Percentiles rank a stretch among this genome's conserved stretches.
Conservation (phyloP, 768 basidiomycete genomes). For the Dentipellis fragilis region DNA sequence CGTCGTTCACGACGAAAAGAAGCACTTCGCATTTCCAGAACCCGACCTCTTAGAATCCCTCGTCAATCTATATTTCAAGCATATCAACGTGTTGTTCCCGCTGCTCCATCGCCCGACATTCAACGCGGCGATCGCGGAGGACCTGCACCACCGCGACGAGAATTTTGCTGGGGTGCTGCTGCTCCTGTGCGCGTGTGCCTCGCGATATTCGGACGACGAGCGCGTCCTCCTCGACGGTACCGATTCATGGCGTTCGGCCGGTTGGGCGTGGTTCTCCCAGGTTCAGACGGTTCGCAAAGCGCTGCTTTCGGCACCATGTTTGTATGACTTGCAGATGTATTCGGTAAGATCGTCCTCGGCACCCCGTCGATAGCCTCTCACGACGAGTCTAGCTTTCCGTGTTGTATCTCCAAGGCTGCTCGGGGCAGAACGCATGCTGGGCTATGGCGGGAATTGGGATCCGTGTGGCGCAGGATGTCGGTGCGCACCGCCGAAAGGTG, state of each 20-base stretch:
- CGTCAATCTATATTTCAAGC: slow-evolving; percentile 38
- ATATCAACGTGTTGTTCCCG: slow-evolving; percentile 32
- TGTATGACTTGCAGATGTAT: slow-evolving; percentile 67
- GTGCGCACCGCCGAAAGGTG: slow-evolving; percentile 52
- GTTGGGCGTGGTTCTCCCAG: slow-evolving; percentile 45
- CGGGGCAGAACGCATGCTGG: slow-evolving; percentile 45
- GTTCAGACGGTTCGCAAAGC: slow-evolving; percentile 52
- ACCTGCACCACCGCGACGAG: slow-evolving; percentile 29
- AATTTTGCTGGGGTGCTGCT: slow-evolving; percentile 37
- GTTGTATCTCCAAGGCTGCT: slow-evolving; percentile 31
- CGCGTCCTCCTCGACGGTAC: slow-evolving; percentile 27
- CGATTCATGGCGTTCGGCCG: slow-evolving; percentile 22
- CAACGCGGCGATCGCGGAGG: slow-evolving; percentile 24
- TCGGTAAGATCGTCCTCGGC: slow-evolving; percentile 41
- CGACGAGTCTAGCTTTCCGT: slow-evolving; percentile 25
- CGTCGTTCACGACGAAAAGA: no score
- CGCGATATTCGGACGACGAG: slow-evolving; percentile 41
- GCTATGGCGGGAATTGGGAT: slow-evolving; percentile 52
- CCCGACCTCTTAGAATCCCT: slow-evolving; percentile 29
- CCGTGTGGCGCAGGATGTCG: slow-evolving; percentile 64
- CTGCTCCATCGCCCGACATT: slow-evolving; percentile 41
- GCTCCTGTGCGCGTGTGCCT: slow-evolving; percentile 39
- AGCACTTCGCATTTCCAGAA: slow-evolving; percentile 19
- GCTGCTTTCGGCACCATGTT: slow-evolving; percentile 42
- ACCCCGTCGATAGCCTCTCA: no score